Conservation (phyloP, 139 green algal genomes). For the Micromonas commoda region DNA sequence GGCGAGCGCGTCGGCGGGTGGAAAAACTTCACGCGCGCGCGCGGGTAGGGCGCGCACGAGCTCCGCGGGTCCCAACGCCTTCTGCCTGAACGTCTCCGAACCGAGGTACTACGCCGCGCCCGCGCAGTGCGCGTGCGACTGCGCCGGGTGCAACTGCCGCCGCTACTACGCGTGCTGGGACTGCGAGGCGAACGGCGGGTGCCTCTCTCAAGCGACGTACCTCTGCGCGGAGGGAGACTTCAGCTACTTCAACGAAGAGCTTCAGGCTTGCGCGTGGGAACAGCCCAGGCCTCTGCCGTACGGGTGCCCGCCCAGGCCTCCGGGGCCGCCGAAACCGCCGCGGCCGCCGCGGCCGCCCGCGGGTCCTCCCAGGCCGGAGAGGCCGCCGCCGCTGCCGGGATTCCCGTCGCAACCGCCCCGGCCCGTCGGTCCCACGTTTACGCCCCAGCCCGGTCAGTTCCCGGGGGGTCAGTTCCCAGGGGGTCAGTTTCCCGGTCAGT, state of each 20-base stretch:
- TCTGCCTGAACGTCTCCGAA: not conserved
- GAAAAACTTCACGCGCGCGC: not conserved
- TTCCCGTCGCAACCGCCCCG: no score
- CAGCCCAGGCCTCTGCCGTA: not conserved
- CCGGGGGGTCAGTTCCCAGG: no score
- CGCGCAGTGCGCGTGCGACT: not conserved
- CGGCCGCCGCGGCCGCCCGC: no score
- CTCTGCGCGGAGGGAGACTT: not conserved
- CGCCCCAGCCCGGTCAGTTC: not conserved
- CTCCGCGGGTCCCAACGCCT: not conserved
- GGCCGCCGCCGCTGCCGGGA: not conserved
- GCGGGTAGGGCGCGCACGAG: not conserved
- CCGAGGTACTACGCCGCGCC: not conserved
- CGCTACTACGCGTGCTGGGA: not conserved
- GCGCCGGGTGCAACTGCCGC: not conserved
- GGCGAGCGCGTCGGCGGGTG: no score
- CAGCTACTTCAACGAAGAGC: not conserved
- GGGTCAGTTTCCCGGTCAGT: no score
- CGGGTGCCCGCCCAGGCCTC: not conserved
- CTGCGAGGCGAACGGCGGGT: not conserved
- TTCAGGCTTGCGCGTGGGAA: not conserved
- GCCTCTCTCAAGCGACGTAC: not conserved
- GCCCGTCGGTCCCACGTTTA: not conserved
- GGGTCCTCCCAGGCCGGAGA: not conserved
- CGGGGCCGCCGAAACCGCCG: not conserved